phyloP scores from a whole-genome alignment of 768 basidiomycete genomes.

The Boletellus ananiceps region DNA sequence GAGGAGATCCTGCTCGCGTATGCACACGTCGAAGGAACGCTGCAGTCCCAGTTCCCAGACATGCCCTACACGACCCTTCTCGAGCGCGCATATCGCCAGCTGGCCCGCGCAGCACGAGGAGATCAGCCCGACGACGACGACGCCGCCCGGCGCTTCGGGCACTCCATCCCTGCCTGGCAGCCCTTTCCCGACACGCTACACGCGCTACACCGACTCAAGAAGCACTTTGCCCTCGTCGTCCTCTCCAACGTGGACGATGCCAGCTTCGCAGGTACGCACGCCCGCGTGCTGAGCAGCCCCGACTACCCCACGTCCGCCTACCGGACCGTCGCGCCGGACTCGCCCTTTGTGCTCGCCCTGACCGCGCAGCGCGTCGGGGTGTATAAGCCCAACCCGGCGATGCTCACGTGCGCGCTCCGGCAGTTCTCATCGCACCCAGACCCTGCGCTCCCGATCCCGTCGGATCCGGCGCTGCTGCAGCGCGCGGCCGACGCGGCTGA shows the following conservation, averaged over 20 bases:
- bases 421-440: slow-evolving; percentile 23
- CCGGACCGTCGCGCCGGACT: slow-evolving; percentile 39
- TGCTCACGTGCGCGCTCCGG: slow-evolving; percentile 33
- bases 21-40: slow-evolving; percentile 46
- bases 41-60: slow-evolving; percentile 54
- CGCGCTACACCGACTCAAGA: slow-evolving; percentile 56
- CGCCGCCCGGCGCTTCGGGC: slow-evolving; percentile 49
- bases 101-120: not conserved
- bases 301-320: slow-evolving; percentile 28
- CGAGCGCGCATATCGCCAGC: slow-evolving; percentile 36
- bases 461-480: too few relatives aligned
- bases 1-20: slow-evolving; percentile 50
- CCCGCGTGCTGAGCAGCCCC: slow-evolving; percentile 35
- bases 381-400: slow-evolving; percentile 58
- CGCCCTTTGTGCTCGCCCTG: slow-evolving; percentile 61
- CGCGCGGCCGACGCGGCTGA: too few relatives aligned
- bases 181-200: slow-evolving; percentile 62
- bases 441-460: slow-evolving; percentile 12
- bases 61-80: slow-evolving; percentile 62
- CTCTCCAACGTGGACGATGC: slow-evolving; percentile 70
- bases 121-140: not conserved
- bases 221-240: slow-evolving; percentile 64
- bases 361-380: slow-evolving; percentile 71
- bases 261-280: slow-evolving; percentile 59
- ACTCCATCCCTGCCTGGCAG: slow-evolving; percentile 57